These are phyloP conservation scores for Linum lewisii DNA, from an alignment of 345 rosid species.

Conservation along the genomic window DNA sequence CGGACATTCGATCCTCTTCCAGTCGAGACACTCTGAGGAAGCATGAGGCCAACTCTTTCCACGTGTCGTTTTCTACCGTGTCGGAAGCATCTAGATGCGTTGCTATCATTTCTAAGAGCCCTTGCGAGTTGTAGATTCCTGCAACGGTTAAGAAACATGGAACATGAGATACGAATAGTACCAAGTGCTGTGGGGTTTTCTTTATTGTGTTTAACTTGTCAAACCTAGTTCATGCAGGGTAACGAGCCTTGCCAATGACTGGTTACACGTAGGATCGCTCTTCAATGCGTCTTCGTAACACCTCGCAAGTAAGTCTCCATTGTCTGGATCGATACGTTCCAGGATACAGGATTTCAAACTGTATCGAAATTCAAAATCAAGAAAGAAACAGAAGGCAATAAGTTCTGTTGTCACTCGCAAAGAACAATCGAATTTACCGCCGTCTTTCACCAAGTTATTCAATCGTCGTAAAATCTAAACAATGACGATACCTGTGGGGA, in stretches of 20 bases:
- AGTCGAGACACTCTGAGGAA: conserved; percentile 33
- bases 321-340: conserved; percentile 41
- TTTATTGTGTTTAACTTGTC: not conserved
- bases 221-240: conserved; percentile 49
- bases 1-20: conserved; percentile 60
- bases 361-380: conserved; percentile 11
- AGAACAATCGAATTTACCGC: too few species aligned
- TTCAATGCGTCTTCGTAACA: conserved; percentile 57
- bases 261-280: conserved; percentile 57
- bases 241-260: conserved; percentile 49
- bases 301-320: conserved; percentile 24
- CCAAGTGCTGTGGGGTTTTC: not conserved
- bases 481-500: conserved; percentile 44
- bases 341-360: conserved; percentile 53
- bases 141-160: conserved; percentile 15
- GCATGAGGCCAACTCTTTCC: conserved; percentile 74
- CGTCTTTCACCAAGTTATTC: too few species aligned
- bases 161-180: not conserved
- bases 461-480: not conserved
- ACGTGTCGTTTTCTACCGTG: conserved; percentile 22
- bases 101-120: conserved; percentile 67
- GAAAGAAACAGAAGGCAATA: not conserved
- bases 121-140: conserved; percentile 47
- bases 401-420: not conserved
- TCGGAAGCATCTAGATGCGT: conserved; percentile 58